Conservation (phyloP, 139 green algal genomes). For the Trebouxia sp. region DNA sequence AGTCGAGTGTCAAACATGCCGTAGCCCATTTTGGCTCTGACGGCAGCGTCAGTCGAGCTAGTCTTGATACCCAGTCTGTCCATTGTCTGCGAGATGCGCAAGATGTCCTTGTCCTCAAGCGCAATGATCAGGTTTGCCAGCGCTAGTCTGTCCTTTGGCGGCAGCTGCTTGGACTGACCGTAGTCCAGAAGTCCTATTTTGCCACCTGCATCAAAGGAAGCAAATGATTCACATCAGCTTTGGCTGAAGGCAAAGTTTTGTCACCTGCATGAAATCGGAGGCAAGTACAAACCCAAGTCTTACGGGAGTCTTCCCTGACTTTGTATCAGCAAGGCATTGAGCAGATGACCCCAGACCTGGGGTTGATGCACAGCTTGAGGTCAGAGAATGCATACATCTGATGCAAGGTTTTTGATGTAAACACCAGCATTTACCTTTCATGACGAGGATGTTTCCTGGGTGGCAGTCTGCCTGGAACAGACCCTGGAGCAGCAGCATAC, state of each 20-base stretch:
- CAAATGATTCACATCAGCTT: too few species aligned
- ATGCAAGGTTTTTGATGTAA: too few species aligned
- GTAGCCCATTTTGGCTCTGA: constrained; percentile 72
- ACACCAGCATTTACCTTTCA: constrained; percentile 40
- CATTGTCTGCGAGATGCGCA: constrained; percentile 27
- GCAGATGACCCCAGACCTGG: background rate
- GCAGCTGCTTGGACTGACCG: constrained; percentile 92
- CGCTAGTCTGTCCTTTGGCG: constrained; percentile 51
- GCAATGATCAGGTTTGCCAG: constrained; percentile 82
- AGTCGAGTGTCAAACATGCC: constrained; percentile 95
- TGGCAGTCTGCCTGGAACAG: constrained; percentile 82
- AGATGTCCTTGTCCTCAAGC: constrained; percentile 43
- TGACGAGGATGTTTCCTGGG: constrained; percentile 88
- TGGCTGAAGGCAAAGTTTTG: background rate
- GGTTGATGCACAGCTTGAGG: too few species aligned
- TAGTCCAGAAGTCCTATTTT: constrained; percentile 86
- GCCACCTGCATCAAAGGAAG: background rate
- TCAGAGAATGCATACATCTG: too few species aligned
- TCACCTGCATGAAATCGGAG: background rate
- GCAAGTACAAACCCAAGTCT: background rate
- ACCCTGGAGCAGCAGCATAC: constrained; percentile 91
- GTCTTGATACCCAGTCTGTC: constrained; percentile 35
- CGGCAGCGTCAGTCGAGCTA: constrained; percentile 40
- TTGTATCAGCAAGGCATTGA: background rate
- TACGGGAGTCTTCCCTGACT: background rate